Base-by-base conservation (phyloP, 2,329 filamentous ascomycete genomes). In the Fusarium anthophilum region DNA sequence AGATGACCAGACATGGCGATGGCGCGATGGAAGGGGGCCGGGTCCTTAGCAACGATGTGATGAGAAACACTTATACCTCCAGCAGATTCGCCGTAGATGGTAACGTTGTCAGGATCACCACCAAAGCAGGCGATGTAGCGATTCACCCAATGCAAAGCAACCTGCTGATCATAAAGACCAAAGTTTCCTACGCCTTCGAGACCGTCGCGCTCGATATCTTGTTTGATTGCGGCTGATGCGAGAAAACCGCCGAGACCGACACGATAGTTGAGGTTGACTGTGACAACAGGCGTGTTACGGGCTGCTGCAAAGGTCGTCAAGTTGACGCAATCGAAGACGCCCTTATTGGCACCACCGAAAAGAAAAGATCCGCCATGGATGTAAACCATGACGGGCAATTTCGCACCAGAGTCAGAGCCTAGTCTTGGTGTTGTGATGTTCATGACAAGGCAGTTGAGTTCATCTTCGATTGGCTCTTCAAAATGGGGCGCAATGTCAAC, bases 361-460 rank as follows among this genome's bases (percentile, higher is more conserved):
- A 73, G 58, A 38, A 73, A 66, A 2, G 71, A 72, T 10, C 71
- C 69, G 1, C 71, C 71, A 8, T 72, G 69, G 20, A 73, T 70
- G 20, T 66, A 73, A 1, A 73, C 69, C 69, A 72, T 72, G 4
- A 70, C 62, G 1, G 71, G 71, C 8, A 61, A 15, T 17, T 48
- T 59, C 2, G n/a, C 18, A 8, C 20, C 26, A 17, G 39, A 14
- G 5, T 18, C 30, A 20, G 44, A 20, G 3, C 66, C 22, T 8
- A 22, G 7, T 1, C n/a, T 32, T 3, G 70, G 70, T 3, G 53
- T 51, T 9, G 66, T 68, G 26, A 73, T 60, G 32, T 74, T 73
- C 62, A 73, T 55, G 17, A 67, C 59, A 1, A 73, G 70, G 18
- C 72, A 74, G 18, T 70, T 54, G 14, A 73, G 41, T 24, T 73